Percentiles rank a stretch among this genome's conserved stretches.
Evolutionary conservation across 2,329 filamentous ascomycete species (phyloP).

Genomic region (Xylaria sp.): DNA sequence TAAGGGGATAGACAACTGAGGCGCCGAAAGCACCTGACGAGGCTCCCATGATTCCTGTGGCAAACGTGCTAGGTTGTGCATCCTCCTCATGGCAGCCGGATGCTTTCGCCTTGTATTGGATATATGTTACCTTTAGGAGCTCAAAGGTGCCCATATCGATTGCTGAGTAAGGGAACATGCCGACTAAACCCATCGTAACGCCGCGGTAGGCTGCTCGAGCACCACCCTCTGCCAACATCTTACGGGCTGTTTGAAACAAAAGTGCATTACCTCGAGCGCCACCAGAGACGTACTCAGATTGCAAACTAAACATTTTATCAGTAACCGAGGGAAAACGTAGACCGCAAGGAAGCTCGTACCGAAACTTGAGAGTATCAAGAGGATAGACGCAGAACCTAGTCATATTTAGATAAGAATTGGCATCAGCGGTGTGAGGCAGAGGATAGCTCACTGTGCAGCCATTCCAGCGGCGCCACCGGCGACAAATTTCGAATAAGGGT

Average conservation of each 20-base stretch:
- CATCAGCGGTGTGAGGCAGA: slow-evolving; percentile 3
- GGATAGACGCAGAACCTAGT: slow-evolving; percentile 89
- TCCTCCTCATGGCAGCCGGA: slow-evolving; percentile 84
- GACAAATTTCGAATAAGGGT: slow-evolving; percentile 86
- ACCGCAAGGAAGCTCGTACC: slow-evolving; percentile 48
- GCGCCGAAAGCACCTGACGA: slow-evolving; percentile 92
- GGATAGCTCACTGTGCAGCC: slow-evolving; percentile 79
- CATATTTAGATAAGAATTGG: slow-evolving; percentile 41
- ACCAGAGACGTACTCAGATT: slow-evolving; percentile 91
- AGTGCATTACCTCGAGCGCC: slow-evolving; percentile 86
- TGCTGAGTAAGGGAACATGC: slow-evolving; percentile 98
- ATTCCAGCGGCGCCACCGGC: slow-evolving; percentile 93
- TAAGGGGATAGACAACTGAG: slow-evolving; percentile 93
- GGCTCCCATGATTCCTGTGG: slow-evolving; percentile 89
- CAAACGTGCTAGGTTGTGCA: slow-evolving; percentile 81
- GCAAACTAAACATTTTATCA: slow-evolving; percentile 73
- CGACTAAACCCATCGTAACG: slow-evolving; percentile 90
- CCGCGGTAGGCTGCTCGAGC: slow-evolving; percentile 86
- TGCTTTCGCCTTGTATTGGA: slow-evolving; percentile 74
- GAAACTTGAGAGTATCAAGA: slow-evolving; percentile 83
- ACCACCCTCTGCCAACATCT: slow-evolving; percentile 85
- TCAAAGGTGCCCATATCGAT: slow-evolving; percentile 98
- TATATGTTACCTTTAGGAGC: slow-evolving; percentile 82
- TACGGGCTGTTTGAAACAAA: slow-evolving; percentile 82
- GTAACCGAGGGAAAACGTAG: slow-evolving; percentile 27